Base-by-base conservation (phyloP, 1,284 basidiomycete genomes). In the Heliocybe sulcata region DNA sequence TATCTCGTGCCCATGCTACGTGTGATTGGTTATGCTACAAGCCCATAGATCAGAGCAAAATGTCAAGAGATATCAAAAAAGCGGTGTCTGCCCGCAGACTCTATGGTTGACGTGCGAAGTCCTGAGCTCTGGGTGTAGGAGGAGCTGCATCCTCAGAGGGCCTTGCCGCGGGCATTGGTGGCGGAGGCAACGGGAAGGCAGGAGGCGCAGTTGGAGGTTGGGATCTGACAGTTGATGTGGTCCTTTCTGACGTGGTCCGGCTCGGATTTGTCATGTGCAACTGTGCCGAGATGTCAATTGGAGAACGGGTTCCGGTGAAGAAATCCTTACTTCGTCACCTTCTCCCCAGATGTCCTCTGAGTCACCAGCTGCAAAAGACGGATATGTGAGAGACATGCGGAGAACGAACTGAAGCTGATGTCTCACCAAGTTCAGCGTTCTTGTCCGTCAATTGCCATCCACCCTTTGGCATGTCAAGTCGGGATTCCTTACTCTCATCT, bases 361-460 rank as follows among this genome's bases (percentile, higher is more conserved):
- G 50, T 70, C 69, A 54, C 79, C 77, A 33, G 77, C 79, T 82
- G 59, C 9, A 38, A 58, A 29, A 55, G 53, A 35, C 22, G 12
- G 3, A 26, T n/a, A 9, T 8, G n/a, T 26, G 9, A 29, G 11
- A 26, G 47, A 49, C 11, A 4, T 49, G n/a, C n/a, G 12, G 3
- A 29, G 22, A 14, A 49, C 6, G 23, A 23, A 26, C 23, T 6
- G 11, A 49, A 22, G 22, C 12, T 20, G 6, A n/a, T 6, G 12
- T 11, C 47, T 60, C 64, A 84, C 81, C 63, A 56, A 81, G 69
- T 25, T 71, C 72, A 29, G 76, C 72, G 60, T 82, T 78, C 56
- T 75, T 71, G 61, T 80, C 81, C 20, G 74, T 69, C 55, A 87
- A 71, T 45, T 73, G 65, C 77, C 80, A 83, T 19, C 76, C 75